A percentile compares a stretch with the other conserved stretches of the same genome.
These are phyloP conservation scores for Climacium dendroides DNA, from an alignment of 225 moss, liverwort and hornwort species.

Conservation along the genomic window DNA sequence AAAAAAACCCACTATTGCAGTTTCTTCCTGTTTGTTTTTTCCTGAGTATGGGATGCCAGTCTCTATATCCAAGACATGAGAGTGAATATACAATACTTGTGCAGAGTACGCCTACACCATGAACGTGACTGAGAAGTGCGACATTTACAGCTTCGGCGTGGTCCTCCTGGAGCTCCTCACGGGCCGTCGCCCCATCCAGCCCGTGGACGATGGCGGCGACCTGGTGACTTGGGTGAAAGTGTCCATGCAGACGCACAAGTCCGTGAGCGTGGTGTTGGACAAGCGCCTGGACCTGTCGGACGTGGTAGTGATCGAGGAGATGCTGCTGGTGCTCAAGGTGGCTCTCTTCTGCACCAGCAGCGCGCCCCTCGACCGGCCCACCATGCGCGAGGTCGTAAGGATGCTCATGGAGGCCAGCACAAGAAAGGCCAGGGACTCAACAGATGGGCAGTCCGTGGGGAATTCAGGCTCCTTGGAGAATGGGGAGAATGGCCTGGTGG, in stretches of 20 bases:
- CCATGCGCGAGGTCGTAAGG: constrained; percentile 49
- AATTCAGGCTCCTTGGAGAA: not conserved
- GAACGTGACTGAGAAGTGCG: constrained; percentile 59
- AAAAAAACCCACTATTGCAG: not conserved
- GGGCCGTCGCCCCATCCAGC: constrained; percentile 42
- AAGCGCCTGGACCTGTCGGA: constrained; percentile 35
- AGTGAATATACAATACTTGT: not conserved
- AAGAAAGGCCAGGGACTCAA: constrained; percentile 27
- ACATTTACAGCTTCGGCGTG: constrained; percentile 62
- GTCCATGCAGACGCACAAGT: constrained; percentile 24
- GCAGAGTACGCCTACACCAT: constrained; percentile 60
- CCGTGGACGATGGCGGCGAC: constrained; percentile 34
- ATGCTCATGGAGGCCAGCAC: constrained; percentile 48
- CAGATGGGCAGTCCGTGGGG: not conserved
- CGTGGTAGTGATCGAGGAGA: constrained; percentile 36
- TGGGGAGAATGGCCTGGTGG: not conserved
- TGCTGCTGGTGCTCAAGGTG: constrained; percentile 46
- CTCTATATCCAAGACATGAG: not conserved
- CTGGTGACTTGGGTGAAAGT: constrained; percentile 51
- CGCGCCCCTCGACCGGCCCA: constrained; percentile 23
- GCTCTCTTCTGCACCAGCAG: constrained; percentile 44
- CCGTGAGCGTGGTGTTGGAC: constrained; percentile 26
- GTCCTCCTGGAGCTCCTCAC: constrained; percentile 55
- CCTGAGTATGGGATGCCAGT: not conserved
- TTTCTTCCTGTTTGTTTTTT: not conserved